These are phyloP conservation scores for Scleroderma bovista DNA, from an alignment of 768 basidiomycete species.

Conservation along the genomic window DNA sequence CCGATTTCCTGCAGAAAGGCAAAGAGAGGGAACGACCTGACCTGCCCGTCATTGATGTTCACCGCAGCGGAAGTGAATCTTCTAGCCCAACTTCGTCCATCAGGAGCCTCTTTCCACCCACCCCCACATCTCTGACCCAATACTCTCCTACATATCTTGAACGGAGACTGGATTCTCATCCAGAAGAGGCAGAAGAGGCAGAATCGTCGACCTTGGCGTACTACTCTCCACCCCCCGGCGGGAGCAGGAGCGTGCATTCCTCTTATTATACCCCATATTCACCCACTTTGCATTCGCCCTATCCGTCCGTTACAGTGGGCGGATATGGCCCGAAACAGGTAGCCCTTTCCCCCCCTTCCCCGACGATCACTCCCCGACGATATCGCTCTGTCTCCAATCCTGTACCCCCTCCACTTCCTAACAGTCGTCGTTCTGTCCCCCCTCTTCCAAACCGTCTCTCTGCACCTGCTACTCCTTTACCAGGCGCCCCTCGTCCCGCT, in stretches of 20 bases:
- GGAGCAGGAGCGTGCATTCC: not conserved
- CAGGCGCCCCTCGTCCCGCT: not conserved
- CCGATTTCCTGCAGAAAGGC: not conserved
- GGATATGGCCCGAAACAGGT: not conserved
- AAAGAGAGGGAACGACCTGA: not conserved
- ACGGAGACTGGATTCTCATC: not conserved
- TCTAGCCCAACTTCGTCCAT: not conserved
- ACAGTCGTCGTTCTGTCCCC: not conserved
- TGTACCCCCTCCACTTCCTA: not conserved
- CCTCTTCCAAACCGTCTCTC: not conserved
- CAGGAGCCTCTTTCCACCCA: not conserved
- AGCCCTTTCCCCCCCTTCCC: not conserved
- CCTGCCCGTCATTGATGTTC: not conserved
- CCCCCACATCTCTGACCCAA: not conserved
- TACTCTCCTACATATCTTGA: constrained; percentile 4
- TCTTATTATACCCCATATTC: not conserved
- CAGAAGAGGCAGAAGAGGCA: not conserved
- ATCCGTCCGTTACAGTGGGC: not conserved
- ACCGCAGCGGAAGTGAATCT: not conserved
- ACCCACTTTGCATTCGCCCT: not conserved
- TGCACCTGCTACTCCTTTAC: not conserved
- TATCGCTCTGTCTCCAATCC: not conserved
- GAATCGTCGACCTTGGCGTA: not conserved
- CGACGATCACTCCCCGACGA: not conserved
- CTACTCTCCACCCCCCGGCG: not conserved